Conservation (phyloP, 768 basidiomycete genomes). For the Pisolithus tinctorius region DNA sequence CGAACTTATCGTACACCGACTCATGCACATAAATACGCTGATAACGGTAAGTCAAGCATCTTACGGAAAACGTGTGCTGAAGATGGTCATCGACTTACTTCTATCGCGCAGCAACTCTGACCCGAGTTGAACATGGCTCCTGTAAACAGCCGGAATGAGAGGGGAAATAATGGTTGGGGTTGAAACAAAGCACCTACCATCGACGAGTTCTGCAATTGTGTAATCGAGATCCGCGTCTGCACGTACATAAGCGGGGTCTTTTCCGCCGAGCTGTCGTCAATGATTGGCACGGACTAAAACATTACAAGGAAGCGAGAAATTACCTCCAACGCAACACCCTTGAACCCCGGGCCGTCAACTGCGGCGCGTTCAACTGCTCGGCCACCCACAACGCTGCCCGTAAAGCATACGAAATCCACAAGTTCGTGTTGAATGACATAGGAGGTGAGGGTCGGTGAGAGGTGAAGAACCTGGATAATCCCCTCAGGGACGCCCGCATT, state of each 20-base stretch:
- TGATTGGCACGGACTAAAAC: conserved; percentile 1
- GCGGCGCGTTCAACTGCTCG: conserved; percentile 68
- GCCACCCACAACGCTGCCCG: conserved; percentile 80
- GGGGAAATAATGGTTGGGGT: background rate
- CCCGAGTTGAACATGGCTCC: conserved; percentile 96
- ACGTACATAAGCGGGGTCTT: conserved; percentile 95
- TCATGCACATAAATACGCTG: conserved; percentile 94
- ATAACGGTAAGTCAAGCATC: background rate
- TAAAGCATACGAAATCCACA: conserved; percentile 85
- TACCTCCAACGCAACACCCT: conserved; percentile 83
- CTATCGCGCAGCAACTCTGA: conserved; percentile 92
- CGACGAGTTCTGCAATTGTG: conserved; percentile 80
- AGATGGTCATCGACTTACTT: conserved; percentile 39
- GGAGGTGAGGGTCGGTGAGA: conserved; percentile 55
- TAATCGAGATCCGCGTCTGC: conserved; percentile 80
- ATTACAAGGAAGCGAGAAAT: background rate
- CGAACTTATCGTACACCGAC: conserved; percentile 71
- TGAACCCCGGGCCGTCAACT: conserved; percentile 61
- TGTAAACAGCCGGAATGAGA: conserved; percentile 19
- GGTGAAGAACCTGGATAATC: conserved; percentile 69
- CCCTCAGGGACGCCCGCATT: conserved; percentile 73
- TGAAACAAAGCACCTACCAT: conserved; percentile 46
- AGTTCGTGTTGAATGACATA: conserved; percentile 55
- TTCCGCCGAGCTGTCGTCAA: conserved; percentile 79
- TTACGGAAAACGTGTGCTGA: background rate